These are phyloP conservation scores for Rhinocladiella mackenziei DNA, from an alignment of 2,329 filamentous ascomycete genomes.

Conservation along the genomic window DNA sequence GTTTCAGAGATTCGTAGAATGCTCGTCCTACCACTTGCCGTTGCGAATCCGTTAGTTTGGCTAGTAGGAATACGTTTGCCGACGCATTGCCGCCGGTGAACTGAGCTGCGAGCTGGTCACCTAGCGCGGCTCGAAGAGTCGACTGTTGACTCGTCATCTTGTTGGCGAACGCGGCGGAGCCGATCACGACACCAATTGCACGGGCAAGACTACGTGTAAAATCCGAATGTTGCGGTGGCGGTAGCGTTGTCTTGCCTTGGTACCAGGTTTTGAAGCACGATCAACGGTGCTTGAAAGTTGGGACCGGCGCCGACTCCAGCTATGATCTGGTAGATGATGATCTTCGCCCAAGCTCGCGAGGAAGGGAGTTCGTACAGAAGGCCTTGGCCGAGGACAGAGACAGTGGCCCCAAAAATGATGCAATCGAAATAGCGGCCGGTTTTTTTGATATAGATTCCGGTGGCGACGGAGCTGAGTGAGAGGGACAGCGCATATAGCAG, in stretches of 20 bases:
- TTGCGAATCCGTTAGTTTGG: background rate
- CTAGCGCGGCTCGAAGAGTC: background rate
- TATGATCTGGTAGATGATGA: constrained; percentile 54
- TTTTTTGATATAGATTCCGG: constrained; percentile 66
- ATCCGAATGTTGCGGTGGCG: background rate
- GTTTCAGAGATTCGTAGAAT: background rate
- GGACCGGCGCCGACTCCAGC: constrained; percentile 51
- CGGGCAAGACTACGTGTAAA: background rate
- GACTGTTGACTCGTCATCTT: background rate
- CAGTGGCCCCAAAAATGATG: constrained; percentile 49
- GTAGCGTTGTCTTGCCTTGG: constrained; percentile 45
- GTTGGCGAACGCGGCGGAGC: background rate
- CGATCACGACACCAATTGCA: background rate
- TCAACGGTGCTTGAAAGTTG: constrained; percentile 53
- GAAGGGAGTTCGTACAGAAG: constrained; percentile 56
- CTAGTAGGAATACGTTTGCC: background rate
- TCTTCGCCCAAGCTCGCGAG: constrained; percentile 49
- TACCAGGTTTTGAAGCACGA: constrained; percentile 53
- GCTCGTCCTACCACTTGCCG: background rate
- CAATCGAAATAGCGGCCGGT: constrained; percentile 59
- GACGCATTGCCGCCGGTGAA: background rate
- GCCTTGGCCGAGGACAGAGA: constrained; percentile 63
- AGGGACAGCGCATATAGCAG: constrained; percentile 65
- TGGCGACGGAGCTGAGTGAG: constrained; percentile 57
- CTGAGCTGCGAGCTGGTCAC: background rate